Evolutionary conservation across 2,329 filamentous ascomycete genomes (phyloP), one percentile per base, ranked within the genome.

Genomic region (Aspergillus quadrilineatus): DNA sequence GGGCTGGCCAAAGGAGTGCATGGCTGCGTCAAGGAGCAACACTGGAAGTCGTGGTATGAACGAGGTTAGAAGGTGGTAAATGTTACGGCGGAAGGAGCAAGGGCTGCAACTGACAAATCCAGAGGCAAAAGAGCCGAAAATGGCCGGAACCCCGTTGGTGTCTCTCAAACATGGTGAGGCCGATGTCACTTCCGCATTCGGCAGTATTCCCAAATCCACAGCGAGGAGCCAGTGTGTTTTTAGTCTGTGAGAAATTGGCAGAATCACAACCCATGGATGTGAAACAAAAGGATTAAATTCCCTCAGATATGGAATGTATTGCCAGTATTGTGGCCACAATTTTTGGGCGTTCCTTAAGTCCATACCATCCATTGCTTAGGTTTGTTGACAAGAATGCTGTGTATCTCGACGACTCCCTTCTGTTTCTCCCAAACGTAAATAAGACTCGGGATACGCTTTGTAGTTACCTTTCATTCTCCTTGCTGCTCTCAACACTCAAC

Each of bases 171-270:
- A 41, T 41, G 22, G 43, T 55, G 56, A 63, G 29, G 58, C 43
- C 48, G 39, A 50, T 42, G 29, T 45, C 28, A 55, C 60, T 61
- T 64, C 63, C 63, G 63, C 52, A 58, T 65, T 59, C 63, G 63
- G 62, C 59, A 63, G 50, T 53, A 57, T 57, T 45, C 39, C 42
- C 45, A 32, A 12, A 32, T 14, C 43, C 22, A 8, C 34, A 30
- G 29, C 39, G 54, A 52, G 44, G 42, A 51, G 36, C 8, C 14
- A 28, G 30, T 8, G 8, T 22, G 22, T 4, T 34, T 14, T 29
- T 14, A 9, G 29, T 30, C 22, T 15, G 17, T 26, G 4, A 10
- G 10, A 30, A 32, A 34, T 6, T 29, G 44, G 17, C 45, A 17
- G 14, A 28, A 36, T 49, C 29, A 10, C 5, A 5, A 29, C 2